A percentile compares a stretch with the other conserved stretches of the same genome.
Conservation (phyloP, 495 filamentous ascomycete species). For the Glarea lozoyensis region DNA sequence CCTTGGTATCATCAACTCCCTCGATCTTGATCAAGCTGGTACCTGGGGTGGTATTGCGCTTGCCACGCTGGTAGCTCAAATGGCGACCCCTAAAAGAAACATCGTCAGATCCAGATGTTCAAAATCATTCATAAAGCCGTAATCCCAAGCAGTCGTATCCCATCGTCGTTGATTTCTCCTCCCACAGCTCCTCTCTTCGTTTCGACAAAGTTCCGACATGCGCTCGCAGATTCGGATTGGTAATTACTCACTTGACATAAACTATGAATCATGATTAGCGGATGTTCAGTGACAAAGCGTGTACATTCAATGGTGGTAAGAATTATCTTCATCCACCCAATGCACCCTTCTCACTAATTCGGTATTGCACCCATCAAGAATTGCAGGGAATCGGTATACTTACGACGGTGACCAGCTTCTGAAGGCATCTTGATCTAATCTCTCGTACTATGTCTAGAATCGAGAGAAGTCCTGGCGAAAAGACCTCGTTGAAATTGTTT, state of each 20-base stretch:
- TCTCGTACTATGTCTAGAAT: conserved; percentile 16
- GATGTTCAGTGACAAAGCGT: conserved; percentile 28
- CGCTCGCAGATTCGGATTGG: conserved; percentile 21
- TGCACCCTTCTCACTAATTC: no score
- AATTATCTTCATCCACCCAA: no score
- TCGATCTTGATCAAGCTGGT: conserved; percentile 93
- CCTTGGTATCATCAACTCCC: conserved; percentile 80
- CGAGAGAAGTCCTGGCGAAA: conserved; percentile 17
- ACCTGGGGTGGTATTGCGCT: conserved; percentile 75
- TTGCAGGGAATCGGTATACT: no score
- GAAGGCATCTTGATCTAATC: conserved; percentile 61
- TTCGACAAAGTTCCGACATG: background rate
- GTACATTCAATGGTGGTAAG: no score
- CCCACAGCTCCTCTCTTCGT: no score
- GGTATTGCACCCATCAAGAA: no score
- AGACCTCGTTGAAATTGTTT: conserved; percentile 19
- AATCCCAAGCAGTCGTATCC: no score
- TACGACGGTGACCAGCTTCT: conserved; percentile 77
- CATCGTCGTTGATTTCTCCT: no score
- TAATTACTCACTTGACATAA: conserved; percentile 79
- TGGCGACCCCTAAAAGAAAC: conserved; percentile 65
- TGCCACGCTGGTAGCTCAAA: conserved; percentile 86
- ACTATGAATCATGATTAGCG: conserved; percentile 48
- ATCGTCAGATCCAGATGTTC: conserved; percentile 1
- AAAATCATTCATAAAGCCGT: no score